Conservation (phyloP, 805 yeast species). For the Saturnispora serradocipensis region DNA sequence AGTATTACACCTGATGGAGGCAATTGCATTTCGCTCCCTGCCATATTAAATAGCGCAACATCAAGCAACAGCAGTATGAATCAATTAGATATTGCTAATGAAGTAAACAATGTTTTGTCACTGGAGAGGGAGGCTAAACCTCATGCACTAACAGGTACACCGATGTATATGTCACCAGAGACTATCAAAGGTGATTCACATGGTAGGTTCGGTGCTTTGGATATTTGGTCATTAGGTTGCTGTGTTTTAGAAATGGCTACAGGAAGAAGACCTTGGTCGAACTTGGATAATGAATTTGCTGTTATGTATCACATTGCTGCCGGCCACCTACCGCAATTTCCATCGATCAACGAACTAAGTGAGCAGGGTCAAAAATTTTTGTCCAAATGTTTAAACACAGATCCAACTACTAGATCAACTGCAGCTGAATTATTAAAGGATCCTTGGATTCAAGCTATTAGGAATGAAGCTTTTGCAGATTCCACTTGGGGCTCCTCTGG, state of each 20-base stretch:
- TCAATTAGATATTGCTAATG: slow-evolving; percentile 1
- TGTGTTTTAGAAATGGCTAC: slow-evolving; percentile 95
- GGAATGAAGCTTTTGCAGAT: slow-evolving; percentile 59
- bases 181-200: slow-evolving; percentile 69
- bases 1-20: not conserved
- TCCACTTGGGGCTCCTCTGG: slow-evolving; percentile 11
- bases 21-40: not conserved
- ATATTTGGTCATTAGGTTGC: slow-evolving; percentile 96
- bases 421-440: slow-evolving; percentile 81
- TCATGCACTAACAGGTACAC: slow-evolving; percentile 72
- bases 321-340: slow-evolving; percentile 83
- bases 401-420: slow-evolving; percentile 69
- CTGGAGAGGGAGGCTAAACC: slow-evolving; percentile 15
- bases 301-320: slow-evolving; percentile 98
- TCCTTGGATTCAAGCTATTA: slow-evolving; percentile 77
- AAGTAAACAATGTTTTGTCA: not conserved
- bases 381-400: slow-evolving; percentile 67
- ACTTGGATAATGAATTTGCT: slow-evolving; percentile 95
- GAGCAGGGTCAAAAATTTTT: slow-evolving; percentile 64
- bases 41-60: not conserved
- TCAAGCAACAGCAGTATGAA: slow-evolving; percentile 3
- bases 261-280: slow-evolving; percentile 94
- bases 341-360: slow-evolving; percentile 69
- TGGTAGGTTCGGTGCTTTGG: slow-evolving; percentile 59
- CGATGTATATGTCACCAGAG: slow-evolving; percentile 99